Base-by-base conservation (phyloP, 202 grass and related monocot species). In the Panicum hallii region DNA sequence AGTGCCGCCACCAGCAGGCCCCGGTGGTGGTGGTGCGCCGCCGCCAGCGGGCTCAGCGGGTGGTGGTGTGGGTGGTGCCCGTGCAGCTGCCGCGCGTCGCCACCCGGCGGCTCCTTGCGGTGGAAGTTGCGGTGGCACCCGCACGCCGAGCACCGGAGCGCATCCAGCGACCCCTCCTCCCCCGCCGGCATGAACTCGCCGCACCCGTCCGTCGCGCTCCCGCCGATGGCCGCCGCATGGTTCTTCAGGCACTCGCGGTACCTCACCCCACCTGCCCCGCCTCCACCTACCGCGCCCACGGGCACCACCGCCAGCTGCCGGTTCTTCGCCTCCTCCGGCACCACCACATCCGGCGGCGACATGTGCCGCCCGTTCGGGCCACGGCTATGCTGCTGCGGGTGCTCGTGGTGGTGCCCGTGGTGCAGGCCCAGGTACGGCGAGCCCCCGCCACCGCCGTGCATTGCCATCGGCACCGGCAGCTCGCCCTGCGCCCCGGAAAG, bases 121-220 rank as follows among this genome's bases (percentile, higher is more conserved):
- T 99, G 96, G 91, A 99, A 99, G 88, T 96, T 99, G 70, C 96
- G 82, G 89, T 99, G 96, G 87, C 96, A 99, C 17, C 90, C 82
- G 84, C 97, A 99, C 49, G 96, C 96, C 13, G 93, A 94, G 84
- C 96, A 96, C 86, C 90, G 92, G 74, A 99, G 76, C 43, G 91
- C 93, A 87, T 99, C 96, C 64, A 99, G 91, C 23, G 91, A 92
- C 36, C 96, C 93, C 1, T 96, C 96, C 55, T 91, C 91, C 5
- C 96, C 96, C 9, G 88, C 92, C 3, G 96, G 90, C 96, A 99
- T 99, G 96, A 99, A 99, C 88, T 99, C 97, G 22, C 97, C 97
- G 40, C 97, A 99, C 54, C 97, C 97, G 41, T 99, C 96, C 11
- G 96, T 99, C 54, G 96, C 96, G 72, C 89, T 94, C 20, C 96